Base-by-base conservation (phyloP, 257 asterid genomes). In the Euphrasia confusa region DNA sequence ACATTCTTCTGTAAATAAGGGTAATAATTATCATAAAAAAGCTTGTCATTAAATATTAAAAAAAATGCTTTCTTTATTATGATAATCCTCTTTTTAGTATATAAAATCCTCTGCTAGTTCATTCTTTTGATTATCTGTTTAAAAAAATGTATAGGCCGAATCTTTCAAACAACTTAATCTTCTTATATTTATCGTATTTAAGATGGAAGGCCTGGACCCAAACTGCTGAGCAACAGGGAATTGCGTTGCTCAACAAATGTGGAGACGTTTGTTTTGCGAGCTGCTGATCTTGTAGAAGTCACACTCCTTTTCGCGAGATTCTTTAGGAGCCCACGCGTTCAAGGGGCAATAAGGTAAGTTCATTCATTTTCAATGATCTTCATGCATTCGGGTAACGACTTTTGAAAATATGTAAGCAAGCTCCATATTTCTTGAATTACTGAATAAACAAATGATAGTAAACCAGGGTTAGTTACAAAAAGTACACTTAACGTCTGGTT, bases 261-360 rank as follows among this genome's bases (percentile, higher is more conserved):
- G 18, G 99, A 93, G 78, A 95, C 93, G 10, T 89, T 89, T 64
- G 74, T 85, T 7, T 55, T 93, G 56, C 83, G 95, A 47, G 81
- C 82, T 49, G 85, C 83, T 7, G 99, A 93, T 77, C 89, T 93
- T 33, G 92, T 85, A 78, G 87, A 93, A 74, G 95, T 93, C 50
- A 93, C 91, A 3, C 72, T 80, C 67, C 81, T 87, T 18, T 93
- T 87, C 3, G 76, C 97, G 1, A 82, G 96, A 74, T 89, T 85
- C 81, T 71, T 87, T 77, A 74, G 84, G 70, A 83, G 81, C 66
- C 78, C 89, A 4, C 95, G 89, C 4, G 91, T 92, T 42, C 97
- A 89, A 72, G 91, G 95, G 21, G 96, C 95, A 72, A 75, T 93
- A 58, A 83, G 97, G 99, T 89, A 84, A 24, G 61, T 39, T 50